Evolutionary conservation across 768 basidiomycete species (phyloP), one percentile per base, ranked within the genome.

Genomic region (Suillus hirtellus): DNA sequence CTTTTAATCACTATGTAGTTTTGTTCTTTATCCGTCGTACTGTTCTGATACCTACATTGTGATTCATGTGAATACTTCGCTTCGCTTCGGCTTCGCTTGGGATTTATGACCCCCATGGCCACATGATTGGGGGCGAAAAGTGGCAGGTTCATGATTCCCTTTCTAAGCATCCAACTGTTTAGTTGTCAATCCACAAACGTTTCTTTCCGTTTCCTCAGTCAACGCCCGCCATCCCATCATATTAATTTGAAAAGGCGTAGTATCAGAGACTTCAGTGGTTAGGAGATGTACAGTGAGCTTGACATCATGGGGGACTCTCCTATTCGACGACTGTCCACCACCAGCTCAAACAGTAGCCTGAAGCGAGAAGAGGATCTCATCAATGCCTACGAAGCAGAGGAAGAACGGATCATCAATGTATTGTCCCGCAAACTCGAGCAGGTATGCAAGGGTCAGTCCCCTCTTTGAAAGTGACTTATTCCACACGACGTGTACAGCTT

Each of bases 301-400:
- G 56, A 40, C 56, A 49, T 60, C 31, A 76, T 75, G 74, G 68
- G 75, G 34, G 72, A 71, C 58, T 75, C 89, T 35, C 87, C 89
- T 47, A 77, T 88, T 58, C 83, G 80, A 60, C 76, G 86, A 63
- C 80, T 88, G 62, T 86, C 87, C 12, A 77, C 79, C 2, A 79
- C 82, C 40, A 86, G 81, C 70, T 77, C 85, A 44, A 82, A 79
- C 64, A 84, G 77, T 61, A 83, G 71, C 11, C 38, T 75, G 21
- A 75, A 83, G 66, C 75, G 80, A 44, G 85, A 88, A 69, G 92
- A 93, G 71, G 88, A 86, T 60, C 80, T 94, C 71, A 93, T 93
- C 71, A 93, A 94, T 75, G 89, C 89, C 24, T 94, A 93, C 73
- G 92, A 94, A 69, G 93, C 92, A 12, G 92, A 95, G 75, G 92